Evolutionary conservation across 2,329 filamentous ascomycete species (phyloP).

Genomic region (Scytalidium sp.): DNA sequence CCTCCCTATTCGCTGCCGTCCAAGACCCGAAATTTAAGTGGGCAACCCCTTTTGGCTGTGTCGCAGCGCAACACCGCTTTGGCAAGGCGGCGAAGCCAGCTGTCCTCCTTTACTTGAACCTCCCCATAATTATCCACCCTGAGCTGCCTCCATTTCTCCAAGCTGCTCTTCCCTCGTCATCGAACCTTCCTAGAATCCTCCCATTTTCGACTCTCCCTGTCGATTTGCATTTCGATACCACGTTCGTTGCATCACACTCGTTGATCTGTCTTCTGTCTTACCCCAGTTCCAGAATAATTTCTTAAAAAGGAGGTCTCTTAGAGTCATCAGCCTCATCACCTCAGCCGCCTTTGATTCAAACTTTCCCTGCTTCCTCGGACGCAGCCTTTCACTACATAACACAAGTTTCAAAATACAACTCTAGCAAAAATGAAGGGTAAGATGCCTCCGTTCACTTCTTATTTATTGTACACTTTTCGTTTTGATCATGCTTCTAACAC

Average conservation of each 20-base stretch:
- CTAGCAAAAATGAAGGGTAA: slow-evolving; percentile 29
- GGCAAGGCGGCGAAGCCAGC: background rate
- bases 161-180: background rate
- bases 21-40: background rate
- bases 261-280: background rate
- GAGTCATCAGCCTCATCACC: slow-evolving; percentile 1
- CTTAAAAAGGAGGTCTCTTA: background rate
- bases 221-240: too few relatives aligned
- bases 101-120: background rate
- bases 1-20: background rate
- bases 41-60: background rate
- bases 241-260: background rate
- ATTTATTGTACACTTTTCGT: too few relatives aligned
- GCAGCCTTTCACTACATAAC: background rate
- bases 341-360: too few relatives aligned
- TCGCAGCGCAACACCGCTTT: background rate
- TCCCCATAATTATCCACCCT: background rate
- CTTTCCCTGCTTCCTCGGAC: background rate
- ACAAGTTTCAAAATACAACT: background rate
- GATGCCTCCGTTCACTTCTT: too few relatives aligned
- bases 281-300: background rate
- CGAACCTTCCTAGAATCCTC: background rate
- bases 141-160: background rate
- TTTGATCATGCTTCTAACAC: too few relatives aligned
- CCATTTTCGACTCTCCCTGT: too few relatives aligned